A percentile compares a stretch with the other conserved stretches of the same genome.
Evolutionary conservation across 441 rosid species (phyloP).

Genomic region (Pelargonium australe): DNA sequence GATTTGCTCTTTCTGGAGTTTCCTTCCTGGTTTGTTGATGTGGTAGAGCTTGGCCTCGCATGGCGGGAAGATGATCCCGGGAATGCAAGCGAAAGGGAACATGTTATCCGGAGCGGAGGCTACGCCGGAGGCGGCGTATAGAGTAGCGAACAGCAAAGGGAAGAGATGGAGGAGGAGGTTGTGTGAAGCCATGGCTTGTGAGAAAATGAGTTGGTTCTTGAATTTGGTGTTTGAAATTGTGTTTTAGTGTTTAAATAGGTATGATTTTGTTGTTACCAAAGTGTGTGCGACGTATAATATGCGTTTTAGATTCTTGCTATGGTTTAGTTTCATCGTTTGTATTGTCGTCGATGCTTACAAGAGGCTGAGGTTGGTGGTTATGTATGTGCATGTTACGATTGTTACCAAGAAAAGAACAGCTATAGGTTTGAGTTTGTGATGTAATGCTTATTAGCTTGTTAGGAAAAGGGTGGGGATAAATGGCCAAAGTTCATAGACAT

Average conservation of each 20-base stretch:
- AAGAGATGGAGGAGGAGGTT: slow-evolving; percentile 17
- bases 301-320: background rate
- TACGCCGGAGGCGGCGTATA: slow-evolving; percentile 9
- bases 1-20: slow-evolving; percentile 21
- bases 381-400: background rate
- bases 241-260: background rate
- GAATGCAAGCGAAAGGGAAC: slow-evolving; percentile 31
- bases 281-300: slow-evolving; percentile 8
- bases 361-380: background rate
- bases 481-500: too few relatives aligned
- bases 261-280: slow-evolving; percentile 19
- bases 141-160: slow-evolving; percentile 17
- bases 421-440: background rate
- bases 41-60: slow-evolving; percentile 47
- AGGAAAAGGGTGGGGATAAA: background rate
- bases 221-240: slow-evolving; percentile 9
- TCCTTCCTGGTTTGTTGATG: slow-evolving; percentile 12
- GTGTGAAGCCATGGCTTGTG: slow-evolving; percentile 22
- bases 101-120: slow-evolving; percentile 8
- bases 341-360: slow-evolving; percentile 31
- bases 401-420: background rate
- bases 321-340: slow-evolving; percentile 7
- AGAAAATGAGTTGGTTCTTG: background rate
- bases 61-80: background rate
- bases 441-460: background rate